Base-by-base conservation (phyloP, 2,329 filamentous ascomycete genomes). In the Paraphaeosphaeria minitans region DNA sequence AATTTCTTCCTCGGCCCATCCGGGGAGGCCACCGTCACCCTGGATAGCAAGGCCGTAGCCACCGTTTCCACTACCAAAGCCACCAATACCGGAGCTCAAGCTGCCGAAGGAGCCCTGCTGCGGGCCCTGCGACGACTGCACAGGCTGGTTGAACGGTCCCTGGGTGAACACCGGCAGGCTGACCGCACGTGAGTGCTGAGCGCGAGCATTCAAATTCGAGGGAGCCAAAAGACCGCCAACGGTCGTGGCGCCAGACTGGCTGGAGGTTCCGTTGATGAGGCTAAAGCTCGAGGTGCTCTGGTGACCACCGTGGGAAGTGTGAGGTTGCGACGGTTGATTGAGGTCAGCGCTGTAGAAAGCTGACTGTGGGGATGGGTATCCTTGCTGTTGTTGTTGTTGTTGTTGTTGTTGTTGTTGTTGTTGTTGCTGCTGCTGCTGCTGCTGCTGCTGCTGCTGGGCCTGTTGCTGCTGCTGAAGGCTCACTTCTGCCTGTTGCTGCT, bases 161-260 rank as follows among this genome's bases (percentile, higher is more conserved):
- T 88, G 84, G 2, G 84, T 85, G 74, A 89, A 89, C 6, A 85
- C 87, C 0, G 95, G 95, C 71, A 99, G 81, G 75, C 93, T 97
- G 59, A 97, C 92, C 35, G 95, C 93, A 39, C 95, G 89, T 71
- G 87, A 94, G 72, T 90, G 87, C 63, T 85, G 84, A 45, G 83
- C 83, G 57, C 85, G 82, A 46, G 81, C 82, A 56, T 79, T 84
- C 55, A 86, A 73, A 64, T 86, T 88, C 53, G 86, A 87, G 2
- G 91, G 91, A 2, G 91, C 89, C 52, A 95, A 84, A 39, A 96
- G 85, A 8, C 91, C 90, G 45, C 90, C 89, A 60, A 93, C 89
- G 1, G 88, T 91, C 1, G 89, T 88, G 2, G 89, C 81, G 37
- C 84, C 85, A 24, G 84, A 82, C 24, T 63, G 59, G 51, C 60